Base-by-base conservation (phyloP, 176 grass and related monocot genomes). In the Puccinellia tenuiflora region DNA sequence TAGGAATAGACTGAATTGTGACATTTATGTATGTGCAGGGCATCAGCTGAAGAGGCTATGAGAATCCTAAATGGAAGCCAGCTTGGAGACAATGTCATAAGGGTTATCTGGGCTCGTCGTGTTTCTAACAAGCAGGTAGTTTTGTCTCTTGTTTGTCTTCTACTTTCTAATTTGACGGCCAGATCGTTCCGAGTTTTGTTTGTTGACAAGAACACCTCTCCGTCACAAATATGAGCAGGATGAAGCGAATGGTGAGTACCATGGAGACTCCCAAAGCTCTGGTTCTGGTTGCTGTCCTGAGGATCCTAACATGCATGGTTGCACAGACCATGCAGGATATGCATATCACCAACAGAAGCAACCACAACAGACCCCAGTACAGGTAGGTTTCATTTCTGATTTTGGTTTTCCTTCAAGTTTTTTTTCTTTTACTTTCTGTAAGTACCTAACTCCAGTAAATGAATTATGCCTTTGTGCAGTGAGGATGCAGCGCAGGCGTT, bases 11-110 rank as follows among this genome's bases (percentile, higher is more conserved):
- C 35, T 45, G 56, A 80, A 16, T 18, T 67, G 0, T 26, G 10
- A 37, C 9, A 77, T 22, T 22, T 77, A 21, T 62, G 6, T 70
- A 9, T 76, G 24, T 88, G 13, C 72, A 93, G 91, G 57, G 54
- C 91, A 61, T 88, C 78, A 59, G 88, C 88, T 79, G 88, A 88
- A 61, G 85, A 90, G 61, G 91, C 91, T 11, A 43, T 86, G 17
- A 77, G 25, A 78, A 73, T 85, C 79, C 79, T 93, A 56, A 88
- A 93, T 83, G 85, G 69, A 48, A 86, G 74, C 74, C 65, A 83
- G 15, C 64, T 93, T 35, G 85, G 82, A 64, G 79, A 86, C 42
- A 78, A 72, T 1, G 73, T 25, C 38, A 77, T 88, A 33, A 78
- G 33, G 8, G 3, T 93, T 69, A n/a, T 38, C 22, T 93, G 79